Base-by-base conservation (phyloP, 2,329 filamentous ascomycete genomes). In the Colletotrichum scovillei region DNA sequence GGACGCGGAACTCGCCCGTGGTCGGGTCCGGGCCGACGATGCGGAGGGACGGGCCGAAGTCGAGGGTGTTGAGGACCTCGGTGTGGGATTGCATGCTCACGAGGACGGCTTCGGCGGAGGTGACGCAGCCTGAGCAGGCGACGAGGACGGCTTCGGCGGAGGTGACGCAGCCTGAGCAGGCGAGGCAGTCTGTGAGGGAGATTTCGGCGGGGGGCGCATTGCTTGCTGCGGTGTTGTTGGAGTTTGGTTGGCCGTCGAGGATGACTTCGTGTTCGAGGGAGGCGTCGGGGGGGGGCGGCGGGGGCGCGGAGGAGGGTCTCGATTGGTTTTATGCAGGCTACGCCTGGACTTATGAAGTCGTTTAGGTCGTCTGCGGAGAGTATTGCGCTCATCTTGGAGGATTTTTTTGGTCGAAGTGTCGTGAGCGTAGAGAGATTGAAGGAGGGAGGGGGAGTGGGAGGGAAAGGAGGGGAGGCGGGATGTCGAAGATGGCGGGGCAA, bases 131-230 rank as follows among this genome's bases (percentile, higher is more conserved):
- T 11, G 97, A 98, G 83, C 97, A 99, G 65, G 97, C 97, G 63
- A 99, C 95, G 55, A 99, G 90, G n/a, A 99, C 94, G 19, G 97
- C 97, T 85, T 99, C 97, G 59, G 97, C 97, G 6, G 95, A 98
- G 24, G 97, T 99, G 64, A 99, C 97, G 82, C 97, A 99, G 66
- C 97, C 97, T 11, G 97, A 98, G 83, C 97, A 99, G 65, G 97
- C 97, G 63, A 99, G 92, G 80, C 97, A 99, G 84, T 99, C 97
- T 7, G 97, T 98, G 74, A 99, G 90, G 62, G 95, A 98, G 78
- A 99, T 98, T 81, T 97, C 92, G 7, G 96, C 95, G 1, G 95
- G 94, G 4, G 91, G 88, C 64, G 89, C 88, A 75, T 91, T 84
- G 64, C 87, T 81, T 9, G 83, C 79, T 65, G 84, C 80, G 70